A percentile compares a stretch with the other conserved stretches of the same genome.
phyloP scores from a whole-genome alignment of 345 rosid genomes.

The Salix arbutifolia region DNA sequence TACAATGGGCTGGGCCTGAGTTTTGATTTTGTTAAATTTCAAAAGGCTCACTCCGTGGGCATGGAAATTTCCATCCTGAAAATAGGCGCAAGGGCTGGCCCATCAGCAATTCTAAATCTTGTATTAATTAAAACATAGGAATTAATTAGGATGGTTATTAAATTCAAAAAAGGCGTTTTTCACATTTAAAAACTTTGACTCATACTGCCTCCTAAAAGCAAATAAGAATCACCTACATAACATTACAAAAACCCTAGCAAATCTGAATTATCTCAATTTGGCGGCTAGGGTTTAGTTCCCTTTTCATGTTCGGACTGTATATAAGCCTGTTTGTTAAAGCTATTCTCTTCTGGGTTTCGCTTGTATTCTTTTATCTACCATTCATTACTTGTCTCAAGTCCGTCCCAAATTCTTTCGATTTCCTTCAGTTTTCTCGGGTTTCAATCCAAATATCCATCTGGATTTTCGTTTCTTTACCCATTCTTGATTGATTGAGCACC shows the following conservation, averaged over 20 bases:
- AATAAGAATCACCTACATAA: neutral
- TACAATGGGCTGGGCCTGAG: too few relatives aligned
- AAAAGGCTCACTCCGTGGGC: too few relatives aligned
- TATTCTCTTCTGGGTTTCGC: neutral
- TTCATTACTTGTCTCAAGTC: constrained; percentile 11
- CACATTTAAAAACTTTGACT: neutral
- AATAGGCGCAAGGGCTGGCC: too few relatives aligned
- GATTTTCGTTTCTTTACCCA: neutral
- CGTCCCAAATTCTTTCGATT: constrained; percentile 1
- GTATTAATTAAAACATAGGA: too few relatives aligned
- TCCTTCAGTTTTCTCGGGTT: neutral
- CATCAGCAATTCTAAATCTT: too few relatives aligned
- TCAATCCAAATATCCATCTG: neutral
- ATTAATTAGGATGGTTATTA: neutral
- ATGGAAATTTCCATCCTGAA: too few relatives aligned
- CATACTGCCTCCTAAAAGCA: neutral
- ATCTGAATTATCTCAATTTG: constrained; percentile 2
- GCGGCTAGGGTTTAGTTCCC: constrained; percentile 49
- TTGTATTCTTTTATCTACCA: neutral
- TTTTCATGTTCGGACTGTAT: neutral
- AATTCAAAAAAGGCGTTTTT: neutral
- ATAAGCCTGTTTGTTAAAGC: neutral
- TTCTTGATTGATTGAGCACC: neutral
- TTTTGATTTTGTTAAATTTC: too few relatives aligned
- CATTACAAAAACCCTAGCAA: neutral